These are phyloP conservation scores for Jatropha podagrica DNA, from an alignment of 441 rosid species.

Conservation along the genomic window DNA sequence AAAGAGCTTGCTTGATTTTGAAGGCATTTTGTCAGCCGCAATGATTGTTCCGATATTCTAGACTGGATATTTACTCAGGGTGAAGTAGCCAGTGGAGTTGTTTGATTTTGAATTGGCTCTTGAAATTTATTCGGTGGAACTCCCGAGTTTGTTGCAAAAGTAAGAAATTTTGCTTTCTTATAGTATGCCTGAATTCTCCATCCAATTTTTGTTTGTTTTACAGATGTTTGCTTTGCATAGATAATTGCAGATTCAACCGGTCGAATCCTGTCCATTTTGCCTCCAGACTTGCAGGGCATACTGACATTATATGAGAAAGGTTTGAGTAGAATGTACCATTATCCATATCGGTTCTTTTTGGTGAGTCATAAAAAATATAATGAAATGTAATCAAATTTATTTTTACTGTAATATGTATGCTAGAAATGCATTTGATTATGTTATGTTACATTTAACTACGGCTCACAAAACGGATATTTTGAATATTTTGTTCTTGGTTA, in stretches of 20 bases:
- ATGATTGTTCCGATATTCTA: constrained; percentile 64
- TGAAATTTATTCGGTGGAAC: neutral
- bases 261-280: neutral
- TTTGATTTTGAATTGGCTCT: constrained; percentile 17
- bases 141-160: neutral
- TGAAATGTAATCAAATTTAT: too few species aligned
- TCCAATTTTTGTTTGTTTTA: neutral
- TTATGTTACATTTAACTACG: too few species aligned
- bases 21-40: constrained; percentile 63
- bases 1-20: constrained; percentile 18
- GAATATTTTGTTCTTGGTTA: too few species aligned
- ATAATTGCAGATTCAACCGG: neutral
- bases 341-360: neutral
- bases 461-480: too few species aligned
- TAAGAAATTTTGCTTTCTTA: neutral
- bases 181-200: neutral
- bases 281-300: neutral
- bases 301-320: neutral
- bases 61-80: constrained; percentile 66
- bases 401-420: too few species aligned
- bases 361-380: too few species aligned
- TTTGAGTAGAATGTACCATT: neutral
- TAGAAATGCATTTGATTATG: too few species aligned
- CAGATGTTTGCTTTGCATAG: neutral
- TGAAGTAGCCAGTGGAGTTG: constrained; percentile 26